Evolutionary conservation across 2,329 filamentous ascomycete genomes (phyloP).

Genomic region (Venturia aucupariae): DNA sequence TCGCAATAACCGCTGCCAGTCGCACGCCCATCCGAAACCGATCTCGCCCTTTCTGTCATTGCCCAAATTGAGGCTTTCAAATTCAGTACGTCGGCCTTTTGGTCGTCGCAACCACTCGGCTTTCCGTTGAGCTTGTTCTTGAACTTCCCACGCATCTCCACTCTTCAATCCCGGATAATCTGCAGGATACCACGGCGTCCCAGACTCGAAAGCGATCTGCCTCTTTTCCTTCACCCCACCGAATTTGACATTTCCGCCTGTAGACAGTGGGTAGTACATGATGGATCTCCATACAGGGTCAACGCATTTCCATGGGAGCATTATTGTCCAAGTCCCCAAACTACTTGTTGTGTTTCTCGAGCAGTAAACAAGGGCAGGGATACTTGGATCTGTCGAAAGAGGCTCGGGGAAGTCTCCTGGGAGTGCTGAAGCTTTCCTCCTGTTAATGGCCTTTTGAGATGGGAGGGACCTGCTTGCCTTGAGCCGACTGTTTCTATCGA

Average conservation of each 20-base stretch:
- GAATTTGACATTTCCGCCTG: slow-evolving; percentile 71
- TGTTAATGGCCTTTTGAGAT: slow-evolving; percentile 70
- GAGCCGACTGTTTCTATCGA: slow-evolving; percentile 58
- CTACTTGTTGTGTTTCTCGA: slow-evolving; percentile 43
- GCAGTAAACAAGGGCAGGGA: slow-evolving; percentile 65
- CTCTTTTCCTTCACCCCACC: slow-evolving; percentile 71
- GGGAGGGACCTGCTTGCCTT: slow-evolving; percentile 57
- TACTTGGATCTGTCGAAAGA: slow-evolving; percentile 56
- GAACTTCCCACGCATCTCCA: slow-evolving; percentile 68
- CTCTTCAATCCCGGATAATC: slow-evolving; percentile 74
- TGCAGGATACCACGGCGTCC: slow-evolving; percentile 72
- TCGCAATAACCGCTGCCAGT: slow-evolving; percentile 52
- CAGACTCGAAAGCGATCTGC: slow-evolving; percentile 74
- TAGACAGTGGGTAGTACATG: slow-evolving; percentile 71
- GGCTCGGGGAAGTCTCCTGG: slow-evolving; percentile 55
- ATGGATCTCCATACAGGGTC: slow-evolving; percentile 76
- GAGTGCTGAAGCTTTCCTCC: slow-evolving; percentile 54
- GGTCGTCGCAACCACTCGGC: slow-evolving; percentile 66
- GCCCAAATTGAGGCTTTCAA: slow-evolving; percentile 64
- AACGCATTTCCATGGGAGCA: slow-evolving; percentile 88
- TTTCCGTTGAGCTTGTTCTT: slow-evolving; percentile 51
- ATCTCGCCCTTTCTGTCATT: slow-evolving; percentile 69
- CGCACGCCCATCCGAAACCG: slow-evolving; percentile 72
- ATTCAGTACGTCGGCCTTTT: slow-evolving; percentile 71
- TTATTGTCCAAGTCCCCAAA: slow-evolving; percentile 69